A percentile compares a stretch with the other conserved stretches of the same genome.
phyloP scores from a whole-genome alignment of 148 eudicot species.

The Agrostemma githago region DNA sequence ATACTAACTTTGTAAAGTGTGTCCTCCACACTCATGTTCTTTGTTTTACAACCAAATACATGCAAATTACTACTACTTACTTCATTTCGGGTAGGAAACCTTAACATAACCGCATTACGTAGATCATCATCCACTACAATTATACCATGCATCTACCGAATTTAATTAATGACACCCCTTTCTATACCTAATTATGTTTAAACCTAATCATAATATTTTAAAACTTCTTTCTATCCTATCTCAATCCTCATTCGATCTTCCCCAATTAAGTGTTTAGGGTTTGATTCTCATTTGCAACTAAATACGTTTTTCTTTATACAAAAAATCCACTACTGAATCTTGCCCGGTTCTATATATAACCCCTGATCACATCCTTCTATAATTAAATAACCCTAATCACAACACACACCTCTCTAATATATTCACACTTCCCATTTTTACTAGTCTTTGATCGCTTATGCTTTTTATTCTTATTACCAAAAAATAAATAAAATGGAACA shows the following conservation, averaged over 20 bases:
- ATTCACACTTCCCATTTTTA: neutral
- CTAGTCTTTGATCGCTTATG: neutral
- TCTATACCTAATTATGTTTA: neutral
- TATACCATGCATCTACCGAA: neutral
- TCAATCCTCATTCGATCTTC: too few species aligned
- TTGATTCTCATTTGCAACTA: too few species aligned
- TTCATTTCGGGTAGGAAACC: neutral
- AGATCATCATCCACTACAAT: conserved; percentile 9
- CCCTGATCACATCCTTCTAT: conserved; percentile 4
- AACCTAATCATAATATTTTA: neutral
- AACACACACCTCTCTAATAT: neutral
- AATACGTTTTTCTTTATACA: neutral
- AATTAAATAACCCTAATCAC: neutral
- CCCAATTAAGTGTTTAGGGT: too few species aligned
- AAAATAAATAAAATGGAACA: neutral
- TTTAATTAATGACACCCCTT: neutral
- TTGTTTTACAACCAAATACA: neutral
- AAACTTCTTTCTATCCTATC: neutral
- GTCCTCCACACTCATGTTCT: conserved; percentile 10
- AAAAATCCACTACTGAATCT: neutral
- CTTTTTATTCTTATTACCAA: neutral
- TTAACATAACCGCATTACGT: neutral
- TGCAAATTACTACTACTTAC: neutral
- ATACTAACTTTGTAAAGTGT: conserved; percentile 3
- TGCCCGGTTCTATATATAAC: neutral